phyloP scores from a whole-genome alignment of 352 stramenopile genomes.

The Phytophthora constricta region DNA sequence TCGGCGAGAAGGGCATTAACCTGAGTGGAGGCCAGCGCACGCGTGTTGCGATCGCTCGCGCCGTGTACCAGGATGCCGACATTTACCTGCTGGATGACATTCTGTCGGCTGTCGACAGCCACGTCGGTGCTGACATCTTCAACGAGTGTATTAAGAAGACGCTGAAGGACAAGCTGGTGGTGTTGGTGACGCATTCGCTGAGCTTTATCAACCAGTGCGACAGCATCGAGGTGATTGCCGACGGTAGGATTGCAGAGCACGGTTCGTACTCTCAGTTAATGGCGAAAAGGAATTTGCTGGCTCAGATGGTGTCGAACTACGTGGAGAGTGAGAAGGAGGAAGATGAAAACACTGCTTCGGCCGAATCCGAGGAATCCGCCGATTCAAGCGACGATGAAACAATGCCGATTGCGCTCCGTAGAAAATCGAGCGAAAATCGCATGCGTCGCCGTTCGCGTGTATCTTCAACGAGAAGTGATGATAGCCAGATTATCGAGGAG shows the following conservation, averaged over 20 bases:
- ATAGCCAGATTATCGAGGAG: constrained; percentile 43
- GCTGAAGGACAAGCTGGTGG: constrained; percentile 87
- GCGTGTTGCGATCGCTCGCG: constrained; percentile 92
- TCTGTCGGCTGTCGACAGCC: constrained; percentile 96
- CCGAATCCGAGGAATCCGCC: constrained; percentile 26
- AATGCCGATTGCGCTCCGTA: constrained; percentile 21
- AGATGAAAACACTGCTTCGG: constrained; percentile 30
- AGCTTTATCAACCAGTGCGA: constrained; percentile 55
- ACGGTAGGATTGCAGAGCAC: constrained; percentile 55
- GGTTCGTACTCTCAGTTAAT: constrained; percentile 71
- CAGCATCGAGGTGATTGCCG: constrained; percentile 53
- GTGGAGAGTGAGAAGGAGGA: constrained; percentile 66
- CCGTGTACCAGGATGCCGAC: constrained; percentile 94
- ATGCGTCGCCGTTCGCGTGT: constrained; percentile 52
- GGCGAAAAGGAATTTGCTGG: constrained; percentile 53
- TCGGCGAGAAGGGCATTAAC: constrained; percentile 98
- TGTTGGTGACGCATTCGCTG: constrained; percentile 93
- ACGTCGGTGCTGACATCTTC: constrained; percentile 96
- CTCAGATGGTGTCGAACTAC: constrained; percentile 75
- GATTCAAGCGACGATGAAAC: constrained; percentile 48
- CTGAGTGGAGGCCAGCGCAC: constrained; percentile 96
- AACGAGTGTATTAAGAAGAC: constrained; percentile 91
- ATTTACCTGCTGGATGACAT: constrained; percentile 97
- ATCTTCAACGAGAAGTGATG: constrained; percentile 64
- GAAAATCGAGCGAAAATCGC: constrained; percentile 33